A percentile compares a stretch with the other conserved stretches of the same genome.
Evolutionary conservation across 768 basidiomycete species (phyloP).

Genomic region (Boletus pseudopeckii): DNA sequence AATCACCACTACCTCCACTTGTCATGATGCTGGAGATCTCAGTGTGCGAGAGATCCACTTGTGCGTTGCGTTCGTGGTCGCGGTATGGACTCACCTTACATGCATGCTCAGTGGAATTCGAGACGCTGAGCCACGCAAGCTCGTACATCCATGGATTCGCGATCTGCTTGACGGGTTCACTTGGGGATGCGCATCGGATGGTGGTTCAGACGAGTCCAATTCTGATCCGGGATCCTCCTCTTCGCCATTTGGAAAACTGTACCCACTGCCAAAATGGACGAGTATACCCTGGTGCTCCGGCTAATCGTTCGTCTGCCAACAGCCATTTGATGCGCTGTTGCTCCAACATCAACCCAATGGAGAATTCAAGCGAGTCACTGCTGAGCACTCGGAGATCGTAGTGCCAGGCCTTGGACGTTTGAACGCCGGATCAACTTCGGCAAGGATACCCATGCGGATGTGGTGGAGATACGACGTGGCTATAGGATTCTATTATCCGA

Average conservation of each 20-base stretch:
- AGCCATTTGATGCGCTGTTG: conserved; percentile 1
- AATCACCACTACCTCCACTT: too few relatives aligned
- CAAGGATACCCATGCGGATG: not conserved
- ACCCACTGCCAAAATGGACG: too few relatives aligned
- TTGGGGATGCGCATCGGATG: not conserved
- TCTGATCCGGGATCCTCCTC: not conserved
- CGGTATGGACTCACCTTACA: too few relatives aligned
- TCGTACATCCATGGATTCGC: conserved; percentile 8
- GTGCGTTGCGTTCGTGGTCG: too few relatives aligned
- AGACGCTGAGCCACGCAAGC: too few relatives aligned
- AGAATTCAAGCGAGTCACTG: conserved; percentile 17
- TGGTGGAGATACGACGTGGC: not conserved
- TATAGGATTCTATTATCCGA: not conserved
- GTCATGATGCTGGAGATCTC: too few relatives aligned
- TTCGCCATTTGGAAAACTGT: too few relatives aligned
- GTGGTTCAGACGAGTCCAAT: not conserved
- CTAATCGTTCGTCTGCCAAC: conserved; percentile 2
- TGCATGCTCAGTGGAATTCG: not conserved
- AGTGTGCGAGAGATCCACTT: too few relatives aligned
- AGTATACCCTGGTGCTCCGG: not conserved
- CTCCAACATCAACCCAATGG: conserved; percentile 1
- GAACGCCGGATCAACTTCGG: not conserved
- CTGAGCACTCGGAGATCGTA: not conserved
- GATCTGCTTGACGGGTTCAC: not conserved
- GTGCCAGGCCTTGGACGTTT: not conserved